Conservation (phyloP, 2,329 filamentous ascomycete genomes). For the Uncinocarpus reesii region DNA sequence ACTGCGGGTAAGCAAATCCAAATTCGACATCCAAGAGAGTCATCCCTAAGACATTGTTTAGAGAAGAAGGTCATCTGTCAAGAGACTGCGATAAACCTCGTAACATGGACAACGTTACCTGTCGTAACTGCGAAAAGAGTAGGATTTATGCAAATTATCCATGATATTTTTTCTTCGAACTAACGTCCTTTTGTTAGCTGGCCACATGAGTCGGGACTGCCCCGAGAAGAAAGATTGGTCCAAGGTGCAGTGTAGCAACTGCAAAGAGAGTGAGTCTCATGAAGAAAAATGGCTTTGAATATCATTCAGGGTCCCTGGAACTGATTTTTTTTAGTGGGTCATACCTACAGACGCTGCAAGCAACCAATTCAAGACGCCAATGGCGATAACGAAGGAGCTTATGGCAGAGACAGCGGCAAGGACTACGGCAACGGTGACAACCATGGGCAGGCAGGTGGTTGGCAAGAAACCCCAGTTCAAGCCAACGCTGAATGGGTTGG, state of each 20-base stretch:
- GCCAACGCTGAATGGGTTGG: slow-evolving; percentile 6
- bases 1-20: slow-evolving; percentile 33
- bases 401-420: slow-evolving; percentile 13
- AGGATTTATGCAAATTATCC: slow-evolving; percentile 11
- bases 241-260: slow-evolving; percentile 38
- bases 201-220: slow-evolving; percentile 38
- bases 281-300: background rate
- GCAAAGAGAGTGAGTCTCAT: slow-evolving; percentile 34
- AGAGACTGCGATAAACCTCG: slow-evolving; percentile 37
- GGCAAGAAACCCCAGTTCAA: slow-evolving; percentile 19
- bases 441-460: slow-evolving; percentile 8
- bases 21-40: background rate
- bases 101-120: slow-evolving; percentile 32
- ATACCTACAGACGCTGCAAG: slow-evolving; percentile 33
- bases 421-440: slow-evolving; percentile 18
- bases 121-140: slow-evolving; percentile 39
- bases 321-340: slow-evolving; percentile 31
- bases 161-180: background rate
- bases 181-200: slow-evolving; percentile 22
- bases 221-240: slow-evolving; percentile 36
- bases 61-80: slow-evolving; percentile 34
- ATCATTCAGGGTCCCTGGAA: background rate
- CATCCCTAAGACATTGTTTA: slow-evolving; percentile 22
- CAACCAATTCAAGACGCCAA: slow-evolving; percentile 19
- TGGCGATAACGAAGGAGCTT: slow-evolving; percentile 11